A percentile compares a stretch with the other conserved stretches of the same genome.
Conservation (phyloP, 495 filamentous ascomycete genomes). For the Penicillium ochrochloron region DNA sequence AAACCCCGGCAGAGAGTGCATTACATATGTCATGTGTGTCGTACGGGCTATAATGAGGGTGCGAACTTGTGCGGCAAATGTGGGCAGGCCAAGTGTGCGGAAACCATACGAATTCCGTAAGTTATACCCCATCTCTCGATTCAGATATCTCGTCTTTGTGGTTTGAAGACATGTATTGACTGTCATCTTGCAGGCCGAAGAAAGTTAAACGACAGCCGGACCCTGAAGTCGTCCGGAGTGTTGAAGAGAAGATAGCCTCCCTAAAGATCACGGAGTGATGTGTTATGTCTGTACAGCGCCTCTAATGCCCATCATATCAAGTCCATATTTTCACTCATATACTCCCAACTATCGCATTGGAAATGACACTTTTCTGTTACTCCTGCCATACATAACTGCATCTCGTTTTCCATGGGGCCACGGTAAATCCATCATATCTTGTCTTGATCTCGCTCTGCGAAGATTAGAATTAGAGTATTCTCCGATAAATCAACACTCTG, state of each 20-base stretch:
- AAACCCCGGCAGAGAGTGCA: slow-evolving; percentile 53
- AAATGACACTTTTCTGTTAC: slow-evolving; percentile 4
- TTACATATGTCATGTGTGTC: slow-evolving; percentile 70
- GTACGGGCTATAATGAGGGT: slow-evolving; percentile 53
- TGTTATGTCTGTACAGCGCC: not conserved
- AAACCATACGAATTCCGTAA: slow-evolving; percentile 57
- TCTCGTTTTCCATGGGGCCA: slow-evolving; percentile 9
- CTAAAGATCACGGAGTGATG: slow-evolving; percentile 17
- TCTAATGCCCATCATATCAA: not conserved
- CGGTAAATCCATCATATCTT: slow-evolving; percentile 5
- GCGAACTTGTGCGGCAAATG: slow-evolving; percentile 63
- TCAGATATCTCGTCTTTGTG: not conserved
- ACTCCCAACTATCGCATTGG: not conserved
- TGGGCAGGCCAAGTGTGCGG: slow-evolving; percentile 56
- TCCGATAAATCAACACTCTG: not conserved
- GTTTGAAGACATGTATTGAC: slow-evolving; percentile 30
- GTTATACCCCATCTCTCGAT: slow-evolving; percentile 23
- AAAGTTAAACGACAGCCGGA: slow-evolving; percentile 66
- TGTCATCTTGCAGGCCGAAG: slow-evolving; percentile 54
- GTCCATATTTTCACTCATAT: not conserved
- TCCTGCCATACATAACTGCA: not conserved
- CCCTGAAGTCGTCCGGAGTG: slow-evolving; percentile 63
- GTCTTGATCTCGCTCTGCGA: slow-evolving; percentile 6
- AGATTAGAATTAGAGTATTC: slow-evolving; percentile 2
- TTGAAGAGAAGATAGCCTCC: slow-evolving; percentile 61